Percentiles rank a stretch among this genome's conserved stretches.
Evolutionary conservation across 768 basidiomycete genomes (phyloP).

Genomic region (Termitomyces sp.): DNA sequence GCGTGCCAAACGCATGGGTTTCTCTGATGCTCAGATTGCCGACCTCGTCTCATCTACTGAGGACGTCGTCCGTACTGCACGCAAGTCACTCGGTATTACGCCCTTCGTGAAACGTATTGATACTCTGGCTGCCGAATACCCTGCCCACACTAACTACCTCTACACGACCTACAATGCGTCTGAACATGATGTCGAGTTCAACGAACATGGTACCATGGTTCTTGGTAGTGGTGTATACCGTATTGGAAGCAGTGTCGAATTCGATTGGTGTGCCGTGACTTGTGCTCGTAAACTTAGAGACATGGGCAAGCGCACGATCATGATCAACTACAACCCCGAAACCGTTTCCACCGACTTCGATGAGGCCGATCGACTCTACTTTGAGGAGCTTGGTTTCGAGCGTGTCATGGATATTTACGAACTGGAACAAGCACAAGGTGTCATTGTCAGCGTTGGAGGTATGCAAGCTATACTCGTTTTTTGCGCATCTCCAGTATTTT

Average conservation of each 20-base stretch:
- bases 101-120: conserved; percentile 99
- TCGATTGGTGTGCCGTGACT: conserved; percentile 99
- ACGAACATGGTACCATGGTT: conserved; percentile 99
- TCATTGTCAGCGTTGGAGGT: conserved; percentile 97
- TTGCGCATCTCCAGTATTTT: background rate
- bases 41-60: conserved; percentile 72
- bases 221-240: conserved; percentile 97
- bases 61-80: conserved; percentile 71
- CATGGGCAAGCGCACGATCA: conserved; percentile 93
- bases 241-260: conserved; percentile 97
- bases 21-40: conserved; percentile 90
- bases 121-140: conserved; percentile 97
- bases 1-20: conserved; percentile 91
- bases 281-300: conserved; percentile 89
- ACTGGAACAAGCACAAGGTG: conserved; percentile 86
- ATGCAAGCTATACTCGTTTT: conserved; percentile 19
- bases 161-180: conserved; percentile 99
- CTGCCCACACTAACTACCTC: conserved; percentile 97
- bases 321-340: conserved; percentile 99
- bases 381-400: conserved; percentile 97
- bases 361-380: conserved; percentile 98
- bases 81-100: conserved; percentile 84
- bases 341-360: conserved; percentile 99
- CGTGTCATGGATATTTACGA: conserved; percentile 99
- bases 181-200: conserved; percentile 90